These are phyloP conservation scores for Scheffersomyces illinoinensis DNA, from an alignment of 1,139 yeast species.

Conservation along the genomic window DNA sequence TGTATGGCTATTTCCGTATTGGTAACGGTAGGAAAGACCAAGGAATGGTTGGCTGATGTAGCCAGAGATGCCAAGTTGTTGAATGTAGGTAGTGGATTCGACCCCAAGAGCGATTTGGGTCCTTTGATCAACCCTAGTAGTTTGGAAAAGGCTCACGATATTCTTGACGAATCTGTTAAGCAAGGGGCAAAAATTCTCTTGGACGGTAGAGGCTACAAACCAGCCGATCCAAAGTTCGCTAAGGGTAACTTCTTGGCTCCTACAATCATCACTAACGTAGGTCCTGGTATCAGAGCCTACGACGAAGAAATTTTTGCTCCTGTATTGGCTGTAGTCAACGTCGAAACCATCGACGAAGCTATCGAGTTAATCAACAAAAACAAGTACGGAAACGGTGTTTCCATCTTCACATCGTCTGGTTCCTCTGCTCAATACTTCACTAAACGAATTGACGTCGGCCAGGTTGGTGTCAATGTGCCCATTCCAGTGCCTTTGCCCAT, in stretches of 20 bases:
- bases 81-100: conserved; percentile 69
- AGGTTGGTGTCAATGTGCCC: conserved; percentile 79
- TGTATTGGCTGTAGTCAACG: conserved; percentile 63
- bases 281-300: conserved; percentile 71
- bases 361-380: conserved; percentile 64
- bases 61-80: conserved; percentile 59
- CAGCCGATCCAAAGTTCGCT: conserved; percentile 46
- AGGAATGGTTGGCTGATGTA: conserved; percentile 64
- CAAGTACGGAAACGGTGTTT: conserved; percentile 73
- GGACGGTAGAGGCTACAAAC: conserved; percentile 62
- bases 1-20: conserved; percentile 81
- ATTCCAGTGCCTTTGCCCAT: conserved; percentile 85
- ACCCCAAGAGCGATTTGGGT: conserved; percentile 62
- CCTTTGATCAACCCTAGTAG: conserved; percentile 69
- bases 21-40: conserved; percentile 73
- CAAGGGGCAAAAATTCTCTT: conserved; percentile 61
- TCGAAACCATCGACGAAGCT: conserved; percentile 72
- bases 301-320: conserved; percentile 81
- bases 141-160: conserved; percentile 52
- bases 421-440: conserved; percentile 70
- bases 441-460: conserved; percentile 72
- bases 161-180: conserved; percentile 56
- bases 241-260: conserved; percentile 79
- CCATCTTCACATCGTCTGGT: conserved; percentile 71
- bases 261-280: conserved; percentile 62